phyloP scores from a whole-genome alignment of 139 green algal species.

The Tetradesmus lagerheimii region DNA sequence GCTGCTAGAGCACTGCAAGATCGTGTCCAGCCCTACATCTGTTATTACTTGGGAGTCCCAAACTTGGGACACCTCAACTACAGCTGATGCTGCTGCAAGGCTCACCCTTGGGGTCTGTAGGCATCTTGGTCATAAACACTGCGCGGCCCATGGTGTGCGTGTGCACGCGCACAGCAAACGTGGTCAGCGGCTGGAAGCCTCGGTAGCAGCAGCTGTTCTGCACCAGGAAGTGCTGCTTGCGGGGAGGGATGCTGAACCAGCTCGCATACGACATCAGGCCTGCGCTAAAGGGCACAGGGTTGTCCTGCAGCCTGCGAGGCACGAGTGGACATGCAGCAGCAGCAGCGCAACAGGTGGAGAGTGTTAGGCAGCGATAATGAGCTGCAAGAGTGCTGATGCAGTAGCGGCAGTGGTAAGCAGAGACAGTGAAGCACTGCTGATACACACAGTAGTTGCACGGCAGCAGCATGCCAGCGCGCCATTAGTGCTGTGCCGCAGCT shows the following conservation, averaged over 20 bases:
- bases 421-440: not conserved
- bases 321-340: not conserved
- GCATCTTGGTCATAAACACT: constrained; percentile 58
- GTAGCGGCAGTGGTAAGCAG: not conserved
- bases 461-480: too few species aligned
- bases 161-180: constrained; percentile 90
- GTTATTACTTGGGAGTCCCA: too few species aligned
- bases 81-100: not conserved
- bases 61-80: too few species aligned
- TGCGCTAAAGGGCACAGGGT: constrained; percentile 65
- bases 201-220: constrained; percentile 86
- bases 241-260: constrained; percentile 77
- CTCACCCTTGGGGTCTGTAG: constrained; percentile 51
- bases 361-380: not conserved
- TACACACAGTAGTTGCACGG: not conserved
- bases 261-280: constrained; percentile 80
- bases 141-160: constrained; percentile 82
- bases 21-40: too few species aligned
- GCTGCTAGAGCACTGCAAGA: too few species aligned
- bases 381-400: not conserved
- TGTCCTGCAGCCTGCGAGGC: constrained; percentile 53
- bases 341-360: not conserved
- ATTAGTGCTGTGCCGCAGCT: too few species aligned
- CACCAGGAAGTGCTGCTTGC: constrained; percentile 58
- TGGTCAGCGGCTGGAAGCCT: constrained; percentile 75